Evolutionary conservation across 2,329 filamentous ascomycete species (phyloP).

Genomic region (Ambrosiella xylebori): DNA sequence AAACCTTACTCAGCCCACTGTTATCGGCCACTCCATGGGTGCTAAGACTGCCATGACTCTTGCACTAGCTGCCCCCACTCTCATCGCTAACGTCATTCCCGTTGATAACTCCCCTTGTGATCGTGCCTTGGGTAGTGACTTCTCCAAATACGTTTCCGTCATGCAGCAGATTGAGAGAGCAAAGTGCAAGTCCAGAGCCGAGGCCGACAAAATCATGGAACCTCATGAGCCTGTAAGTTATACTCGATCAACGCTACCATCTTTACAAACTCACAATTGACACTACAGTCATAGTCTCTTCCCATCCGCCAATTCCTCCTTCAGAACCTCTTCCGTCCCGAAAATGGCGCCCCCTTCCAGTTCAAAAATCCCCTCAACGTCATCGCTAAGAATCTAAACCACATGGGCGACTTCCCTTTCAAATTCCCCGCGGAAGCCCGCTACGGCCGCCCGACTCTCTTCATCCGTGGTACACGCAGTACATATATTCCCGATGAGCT

Average conservation of each 20-base stretch:
- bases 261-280: neutral
- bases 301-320: constrained; percentile 81
- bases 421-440: constrained; percentile 48
- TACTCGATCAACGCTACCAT: neutral
- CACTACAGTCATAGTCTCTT: constrained; percentile 31
- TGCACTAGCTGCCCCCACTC: constrained; percentile 50
- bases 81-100: constrained; percentile 55
- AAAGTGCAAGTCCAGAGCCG: constrained; percentile 47
- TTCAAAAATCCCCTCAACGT: constrained; percentile 67
- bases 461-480: constrained; percentile 62
- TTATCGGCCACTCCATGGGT: constrained; percentile 95
- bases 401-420: constrained; percentile 82
- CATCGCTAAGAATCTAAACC: constrained; percentile 48
- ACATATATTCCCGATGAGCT: constrained; percentile 68
- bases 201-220: constrained; percentile 64
- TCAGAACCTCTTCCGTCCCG: constrained; percentile 55
- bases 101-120: constrained; percentile 90
- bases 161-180: constrained; percentile 69
- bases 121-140: constrained; percentile 54
- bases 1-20: constrained; percentile 47
- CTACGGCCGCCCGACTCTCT: constrained; percentile 64
- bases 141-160: constrained; percentile 62
- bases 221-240: constrained; percentile 48
- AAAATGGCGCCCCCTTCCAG: constrained; percentile 36
- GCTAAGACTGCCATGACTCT: constrained; percentile 86